Evolutionary conservation across 106 monocot genomes (phyloP).

Genomic region (Chionographis japonica): DNA sequence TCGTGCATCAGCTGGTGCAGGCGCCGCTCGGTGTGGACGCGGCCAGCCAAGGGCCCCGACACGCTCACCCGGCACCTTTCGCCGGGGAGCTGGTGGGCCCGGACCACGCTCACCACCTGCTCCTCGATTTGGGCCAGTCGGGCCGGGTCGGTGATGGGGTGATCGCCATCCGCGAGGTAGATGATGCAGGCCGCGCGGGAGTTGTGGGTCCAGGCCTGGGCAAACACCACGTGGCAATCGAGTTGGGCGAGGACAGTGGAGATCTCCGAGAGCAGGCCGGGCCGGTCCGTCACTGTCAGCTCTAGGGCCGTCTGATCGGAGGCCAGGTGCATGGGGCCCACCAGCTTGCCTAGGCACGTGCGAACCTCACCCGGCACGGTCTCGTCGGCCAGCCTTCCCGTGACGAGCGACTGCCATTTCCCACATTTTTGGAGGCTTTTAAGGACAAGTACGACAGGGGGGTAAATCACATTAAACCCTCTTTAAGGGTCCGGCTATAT

Average conservation of each 20-base stretch:
- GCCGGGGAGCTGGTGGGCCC: conserved; percentile 16
- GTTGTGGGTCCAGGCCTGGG: conserved; percentile 58
- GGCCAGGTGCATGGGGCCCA: conserved; percentile 20
- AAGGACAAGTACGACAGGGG: too few relatives aligned
- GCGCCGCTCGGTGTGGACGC: conserved; percentile 40
- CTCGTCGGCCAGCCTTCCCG: neutral
- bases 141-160: conserved; percentile 16
- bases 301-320: conserved; percentile 36
- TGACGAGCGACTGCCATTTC: conserved; percentile 19
- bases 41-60: conserved; percentile 13
- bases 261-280: conserved; percentile 61
- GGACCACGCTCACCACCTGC: conserved; percentile 30
- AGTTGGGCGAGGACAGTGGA: conserved; percentile 33
- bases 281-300: conserved; percentile 41
- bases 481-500: too few relatives aligned
- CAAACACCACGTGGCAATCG: conserved; percentile 28
- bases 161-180: conserved; percentile 19
- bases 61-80: conserved; percentile 16
- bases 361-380: conserved; percentile 20
- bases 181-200: conserved; percentile 32
- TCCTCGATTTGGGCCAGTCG: conserved; percentile 28
- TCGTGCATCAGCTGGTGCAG: conserved; percentile 60
- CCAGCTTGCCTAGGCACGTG: conserved; percentile 54
- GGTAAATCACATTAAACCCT: too few relatives aligned
- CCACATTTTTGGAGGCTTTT: neutral